phyloP scores from a whole-genome alignment of 106 monocot genomes.

The Dioscorea dumetorum region DNA sequence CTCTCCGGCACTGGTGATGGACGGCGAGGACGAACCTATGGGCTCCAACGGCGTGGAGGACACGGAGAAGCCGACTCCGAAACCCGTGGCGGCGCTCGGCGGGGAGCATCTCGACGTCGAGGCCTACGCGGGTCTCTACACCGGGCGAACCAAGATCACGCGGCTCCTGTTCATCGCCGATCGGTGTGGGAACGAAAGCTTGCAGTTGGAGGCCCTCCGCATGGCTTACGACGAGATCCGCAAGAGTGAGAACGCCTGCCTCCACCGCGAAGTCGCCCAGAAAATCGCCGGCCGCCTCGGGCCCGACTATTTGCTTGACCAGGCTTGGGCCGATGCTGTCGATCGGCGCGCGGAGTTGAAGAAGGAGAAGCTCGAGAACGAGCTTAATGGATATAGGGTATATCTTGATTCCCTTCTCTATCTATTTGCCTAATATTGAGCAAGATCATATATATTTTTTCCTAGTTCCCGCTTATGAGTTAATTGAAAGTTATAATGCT shows the following conservation, averaged over 20 bases:
- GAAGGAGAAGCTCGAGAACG: slow-evolving; percentile 85
- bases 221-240: slow-evolving; percentile 94
- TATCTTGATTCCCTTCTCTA: background rate
- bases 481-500: too few species aligned
- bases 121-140: slow-evolving; percentile 79
- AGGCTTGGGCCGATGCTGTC: slow-evolving; percentile 56
- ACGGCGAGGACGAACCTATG: slow-evolving; percentile 45
- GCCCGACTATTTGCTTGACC: slow-evolving; percentile 50
- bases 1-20: slow-evolving; percentile 29
- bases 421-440: too few species aligned
- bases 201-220: slow-evolving; percentile 77
- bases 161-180: slow-evolving; percentile 88
- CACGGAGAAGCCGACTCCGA: slow-evolving; percentile 4
- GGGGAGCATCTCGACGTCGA: slow-evolving; percentile 92
- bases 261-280: slow-evolving; percentile 53
- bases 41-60: slow-evolving; percentile 36
- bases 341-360: slow-evolving; percentile 62
- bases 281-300: slow-evolving; percentile 71
- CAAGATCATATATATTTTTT: background rate
- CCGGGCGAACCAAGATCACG: slow-evolving; percentile 61
- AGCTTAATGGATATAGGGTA: slow-evolving; percentile 88
- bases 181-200: slow-evolving; percentile 46
- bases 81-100: slow-evolving; percentile 20
- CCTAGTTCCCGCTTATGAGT: background rate
- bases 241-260: slow-evolving; percentile 70